Percentiles rank a stretch among this genome's conserved stretches.
Evolutionary conservation across 73 alveolate genomes (phyloP).

Genomic region (Tetrahymena malaccensis): DNA sequence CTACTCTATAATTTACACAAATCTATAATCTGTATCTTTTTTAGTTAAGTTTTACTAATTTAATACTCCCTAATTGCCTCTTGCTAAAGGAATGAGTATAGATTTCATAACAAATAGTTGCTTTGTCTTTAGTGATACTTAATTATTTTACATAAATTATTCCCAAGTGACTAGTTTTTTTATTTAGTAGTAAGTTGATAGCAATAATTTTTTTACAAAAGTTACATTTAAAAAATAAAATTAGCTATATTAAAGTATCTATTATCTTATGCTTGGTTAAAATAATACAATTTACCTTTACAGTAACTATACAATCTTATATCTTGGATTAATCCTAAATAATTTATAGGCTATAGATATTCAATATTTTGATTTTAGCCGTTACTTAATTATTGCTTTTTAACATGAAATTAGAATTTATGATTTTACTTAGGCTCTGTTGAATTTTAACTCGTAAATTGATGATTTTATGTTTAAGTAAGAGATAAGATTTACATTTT

Average conservation of each 20-base stretch:
- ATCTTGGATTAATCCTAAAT: neutral
- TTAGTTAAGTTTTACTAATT: too few relatives aligned
- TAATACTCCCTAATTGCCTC: neutral
- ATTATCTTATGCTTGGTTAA: neutral
- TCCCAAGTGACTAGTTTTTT: neutral
- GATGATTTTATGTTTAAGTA: neutral
- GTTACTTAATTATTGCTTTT: neutral
- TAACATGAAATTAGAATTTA: neutral
- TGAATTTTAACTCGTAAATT: too few relatives aligned
- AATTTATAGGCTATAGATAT: neutral
- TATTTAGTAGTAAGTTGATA: neutral
- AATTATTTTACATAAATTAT: too few relatives aligned
- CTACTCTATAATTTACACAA: neutral
- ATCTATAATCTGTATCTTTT: neutral
- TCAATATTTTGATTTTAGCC: neutral
- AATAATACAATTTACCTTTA: too few relatives aligned
- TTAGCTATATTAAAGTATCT: too few relatives aligned
- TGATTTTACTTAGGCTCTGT: neutral
- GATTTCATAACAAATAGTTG: neutral
- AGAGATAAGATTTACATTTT: neutral
- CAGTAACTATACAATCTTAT: too few relatives aligned
- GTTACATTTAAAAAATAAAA: too few relatives aligned
- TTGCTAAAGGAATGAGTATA: neutral
- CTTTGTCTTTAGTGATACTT: neutral
- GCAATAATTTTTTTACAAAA: neutral